A percentile compares a stretch with the other conserved stretches of the same genome.
These are phyloP conservation scores for Rhodotorula taiwanensis DNA, from an alignment of 768 basidiomycete genomes.

Conservation along the genomic window DNA sequence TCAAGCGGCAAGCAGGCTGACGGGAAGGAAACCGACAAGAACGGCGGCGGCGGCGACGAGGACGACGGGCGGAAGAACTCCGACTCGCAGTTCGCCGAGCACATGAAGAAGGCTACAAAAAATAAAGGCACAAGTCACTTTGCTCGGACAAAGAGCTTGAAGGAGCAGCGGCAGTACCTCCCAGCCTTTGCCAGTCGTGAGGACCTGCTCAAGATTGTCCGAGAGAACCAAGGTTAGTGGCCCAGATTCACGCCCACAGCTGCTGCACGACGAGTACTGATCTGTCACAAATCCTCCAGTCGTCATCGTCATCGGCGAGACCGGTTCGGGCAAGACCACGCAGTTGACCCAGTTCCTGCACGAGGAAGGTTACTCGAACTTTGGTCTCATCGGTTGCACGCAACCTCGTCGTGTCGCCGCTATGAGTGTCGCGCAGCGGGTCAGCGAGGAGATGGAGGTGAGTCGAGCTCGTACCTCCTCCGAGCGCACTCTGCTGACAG, in stretches of 20 bases:
- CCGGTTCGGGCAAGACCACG: conserved; percentile 98
- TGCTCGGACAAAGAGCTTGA: conserved; percentile 60
- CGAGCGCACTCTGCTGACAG: conserved; percentile 1
- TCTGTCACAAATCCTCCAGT: conserved; percentile 59
- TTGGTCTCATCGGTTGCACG: conserved; percentile 91
- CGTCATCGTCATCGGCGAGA: conserved; percentile 93
- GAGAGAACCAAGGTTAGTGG: conserved; percentile 89
- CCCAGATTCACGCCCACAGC: no score
- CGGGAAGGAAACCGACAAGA: background rate
- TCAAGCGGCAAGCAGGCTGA: background rate
- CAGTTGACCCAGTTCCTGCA: conserved; percentile 91
- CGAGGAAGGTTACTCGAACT: conserved; percentile 87
- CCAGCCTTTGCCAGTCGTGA: conserved; percentile 97
- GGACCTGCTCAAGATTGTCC: conserved; percentile 73
- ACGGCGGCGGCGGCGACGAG: conserved; percentile 10
- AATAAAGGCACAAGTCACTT: conserved; percentile 4
- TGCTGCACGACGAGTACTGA: background rate
- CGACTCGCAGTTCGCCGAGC: conserved; percentile 94
- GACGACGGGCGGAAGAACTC: conserved; percentile 61
- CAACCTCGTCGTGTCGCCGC: conserved; percentile 98
- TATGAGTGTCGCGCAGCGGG: conserved; percentile 99
- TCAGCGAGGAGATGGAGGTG: conserved; percentile 98
- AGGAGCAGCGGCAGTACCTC: conserved; percentile 91
- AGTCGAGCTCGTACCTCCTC: no score
- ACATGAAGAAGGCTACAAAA: conserved; percentile 57